These are phyloP conservation scores for Salix suchowensis DNA, from an alignment of 345 rosid genomes.

Conservation along the genomic window DNA sequence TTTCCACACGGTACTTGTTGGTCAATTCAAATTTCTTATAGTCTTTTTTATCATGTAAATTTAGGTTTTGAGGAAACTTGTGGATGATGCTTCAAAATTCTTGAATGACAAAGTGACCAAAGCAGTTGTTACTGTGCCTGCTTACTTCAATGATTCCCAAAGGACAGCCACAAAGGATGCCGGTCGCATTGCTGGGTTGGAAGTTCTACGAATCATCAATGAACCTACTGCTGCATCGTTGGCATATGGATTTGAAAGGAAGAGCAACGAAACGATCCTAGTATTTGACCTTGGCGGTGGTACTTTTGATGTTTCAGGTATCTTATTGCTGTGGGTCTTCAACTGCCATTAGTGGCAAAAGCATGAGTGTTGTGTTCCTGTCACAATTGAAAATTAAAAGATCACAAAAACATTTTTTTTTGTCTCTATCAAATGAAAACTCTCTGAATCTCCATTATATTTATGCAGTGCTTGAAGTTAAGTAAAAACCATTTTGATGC, in stretches of 20 bases:
- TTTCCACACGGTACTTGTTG: not conserved
- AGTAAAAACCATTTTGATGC: too few relatives aligned
- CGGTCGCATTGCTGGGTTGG: constrained; percentile 38
- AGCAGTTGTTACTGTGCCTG: constrained; percentile 32
- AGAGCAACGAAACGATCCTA: constrained; percentile 88
- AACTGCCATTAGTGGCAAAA: not conserved
- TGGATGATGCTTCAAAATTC: constrained; percentile 75
- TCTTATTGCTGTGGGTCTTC: not conserved
- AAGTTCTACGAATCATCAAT: constrained; percentile 76
- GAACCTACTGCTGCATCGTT: constrained; percentile 98
- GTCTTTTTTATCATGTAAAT: not conserved
- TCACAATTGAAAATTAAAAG: not conserved
- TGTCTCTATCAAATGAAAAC: not conserved
- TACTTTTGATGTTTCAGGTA: constrained; percentile 98
- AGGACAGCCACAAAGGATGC: constrained; percentile 97
- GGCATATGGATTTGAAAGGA: constrained; percentile 96
- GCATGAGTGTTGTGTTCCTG: not conserved
- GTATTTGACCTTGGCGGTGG: constrained; percentile 99
- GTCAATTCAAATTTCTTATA: not conserved
- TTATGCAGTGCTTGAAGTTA: constrained; percentile 32
- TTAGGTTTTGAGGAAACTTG: constrained; percentile 93
- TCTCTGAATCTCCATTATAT: not conserved
- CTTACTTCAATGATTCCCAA: constrained; percentile 41
- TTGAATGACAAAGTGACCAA: constrained; percentile 30
- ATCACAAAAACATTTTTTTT: too few relatives aligned